Conservation (phyloP, 192 early-diverging fungal species). For the Pilobolus umbonatus region DNA sequence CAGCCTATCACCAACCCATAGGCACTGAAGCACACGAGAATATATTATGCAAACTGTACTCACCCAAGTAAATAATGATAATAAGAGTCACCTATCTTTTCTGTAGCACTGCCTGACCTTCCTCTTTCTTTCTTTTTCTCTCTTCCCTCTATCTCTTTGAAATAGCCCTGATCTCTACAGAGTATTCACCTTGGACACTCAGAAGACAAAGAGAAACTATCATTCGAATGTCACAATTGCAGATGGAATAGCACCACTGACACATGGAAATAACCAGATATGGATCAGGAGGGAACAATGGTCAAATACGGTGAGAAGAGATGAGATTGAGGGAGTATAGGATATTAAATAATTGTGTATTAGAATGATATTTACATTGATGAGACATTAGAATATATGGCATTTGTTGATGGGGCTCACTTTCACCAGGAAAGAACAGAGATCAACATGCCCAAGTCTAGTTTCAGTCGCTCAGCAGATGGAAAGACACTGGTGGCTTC, state of each 20-base stretch:
- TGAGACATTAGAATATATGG: constrained; percentile 15
- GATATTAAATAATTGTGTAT: background rate
- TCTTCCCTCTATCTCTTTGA: no score
- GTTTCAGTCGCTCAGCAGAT: constrained; percentile 10
- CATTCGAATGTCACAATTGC: constrained; percentile 6
- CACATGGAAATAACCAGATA: background rate
- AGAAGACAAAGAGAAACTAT: constrained; percentile 1
- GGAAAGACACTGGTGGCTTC: constrained; percentile 13
- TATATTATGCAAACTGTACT: constrained; percentile 15
- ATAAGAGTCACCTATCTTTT: no score
- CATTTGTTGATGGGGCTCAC: constrained; percentile 17
- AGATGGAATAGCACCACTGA: background rate
- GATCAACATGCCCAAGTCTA: constrained; percentile 6
- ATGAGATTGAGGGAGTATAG: background rate
- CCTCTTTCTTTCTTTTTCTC: no score
- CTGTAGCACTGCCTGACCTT: no score
- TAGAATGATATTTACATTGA: constrained; percentile 9
- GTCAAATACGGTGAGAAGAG: background rate
- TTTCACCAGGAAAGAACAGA: constrained; percentile 15
- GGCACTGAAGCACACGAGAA: constrained; percentile 5
- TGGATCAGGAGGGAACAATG: constrained; percentile 5
- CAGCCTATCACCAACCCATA: constrained; percentile 16
- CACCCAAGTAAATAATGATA: constrained; percentile 6
- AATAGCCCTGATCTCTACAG: constrained; percentile 9
- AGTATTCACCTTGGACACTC: constrained; percentile 16